A percentile compares a stretch with the other conserved stretches of the same genome.
Conservation (phyloP, 495 filamentous ascomycete genomes). For the Penicillium silybi region DNA sequence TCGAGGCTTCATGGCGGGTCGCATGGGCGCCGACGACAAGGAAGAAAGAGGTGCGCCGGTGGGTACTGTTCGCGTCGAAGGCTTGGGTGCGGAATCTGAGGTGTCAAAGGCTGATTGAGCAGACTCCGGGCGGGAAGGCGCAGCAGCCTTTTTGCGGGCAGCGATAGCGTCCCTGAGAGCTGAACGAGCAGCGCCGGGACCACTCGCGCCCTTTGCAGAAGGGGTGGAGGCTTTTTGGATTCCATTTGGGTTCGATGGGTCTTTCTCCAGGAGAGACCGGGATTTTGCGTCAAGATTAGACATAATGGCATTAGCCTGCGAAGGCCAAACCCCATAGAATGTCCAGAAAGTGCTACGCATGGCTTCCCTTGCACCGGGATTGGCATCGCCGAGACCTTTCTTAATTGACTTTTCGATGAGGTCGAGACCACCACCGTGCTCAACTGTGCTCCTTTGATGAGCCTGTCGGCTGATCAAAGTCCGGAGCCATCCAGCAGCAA, state of each 20-base stretch:
- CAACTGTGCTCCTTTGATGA: slow-evolving; percentile 73
- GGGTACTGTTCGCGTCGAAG: slow-evolving; percentile 28
- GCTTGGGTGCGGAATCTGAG: slow-evolving; percentile 36
- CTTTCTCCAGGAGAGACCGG: slow-evolving; percentile 70
- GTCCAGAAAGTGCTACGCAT: slow-evolving; percentile 84
- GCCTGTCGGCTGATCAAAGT: slow-evolving; percentile 74
- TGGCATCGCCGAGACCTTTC: slow-evolving; percentile 80
- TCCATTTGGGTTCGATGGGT: slow-evolving; percentile 73
- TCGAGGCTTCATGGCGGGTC: slow-evolving; percentile 45
- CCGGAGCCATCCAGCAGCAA: slow-evolving; percentile 77
- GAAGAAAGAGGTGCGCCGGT: slow-evolving; percentile 38
- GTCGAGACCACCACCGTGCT: slow-evolving; percentile 78
- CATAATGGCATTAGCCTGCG: slow-evolving; percentile 71
- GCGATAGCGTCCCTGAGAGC: slow-evolving; percentile 76
- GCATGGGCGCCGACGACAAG: slow-evolving; percentile 56
- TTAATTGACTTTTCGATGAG: slow-evolving; percentile 82
- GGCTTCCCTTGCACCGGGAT: slow-evolving; percentile 78
- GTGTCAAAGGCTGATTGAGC: slow-evolving; percentile 56
- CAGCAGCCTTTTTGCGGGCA: slow-evolving; percentile 66
- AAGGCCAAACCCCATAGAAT: slow-evolving; percentile 72
- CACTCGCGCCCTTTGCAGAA: slow-evolving; percentile 44
- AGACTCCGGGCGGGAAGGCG: slow-evolving; percentile 69
- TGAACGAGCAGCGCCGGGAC: slow-evolving; percentile 35
- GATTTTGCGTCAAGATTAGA: slow-evolving; percentile 68
- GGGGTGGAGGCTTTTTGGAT: slow-evolving; percentile 43